Conservation (phyloP, 2,329 filamentous ascomycete species). For the Alternaria brassicicola region DNA sequence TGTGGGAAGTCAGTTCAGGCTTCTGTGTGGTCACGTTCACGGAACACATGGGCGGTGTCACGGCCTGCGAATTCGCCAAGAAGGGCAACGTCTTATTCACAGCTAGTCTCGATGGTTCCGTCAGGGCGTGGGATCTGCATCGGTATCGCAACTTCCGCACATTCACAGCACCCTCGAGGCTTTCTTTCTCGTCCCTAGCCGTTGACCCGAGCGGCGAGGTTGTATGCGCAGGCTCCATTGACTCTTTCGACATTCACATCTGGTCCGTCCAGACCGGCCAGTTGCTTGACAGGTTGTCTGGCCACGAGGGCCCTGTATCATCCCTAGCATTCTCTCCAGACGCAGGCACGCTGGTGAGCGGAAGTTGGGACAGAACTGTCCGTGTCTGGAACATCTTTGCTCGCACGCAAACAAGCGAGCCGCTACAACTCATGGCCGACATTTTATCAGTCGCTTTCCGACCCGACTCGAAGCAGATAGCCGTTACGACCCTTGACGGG, state of each 20-base stretch:
- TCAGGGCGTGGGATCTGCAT: slow-evolving; percentile 95
- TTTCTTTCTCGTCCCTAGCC: slow-evolving; percentile 92
- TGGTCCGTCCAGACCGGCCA: slow-evolving; percentile 99
- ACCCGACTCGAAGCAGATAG: slow-evolving; percentile 88
- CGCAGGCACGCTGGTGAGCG: slow-evolving; percentile 81
- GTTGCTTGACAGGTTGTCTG: slow-evolving; percentile 85
- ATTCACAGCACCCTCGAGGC: slow-evolving; percentile 88
- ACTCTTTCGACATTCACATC: slow-evolving; percentile 96
- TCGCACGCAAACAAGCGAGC: slow-evolving; percentile 92
- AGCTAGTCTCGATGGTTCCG: slow-evolving; percentile 89
- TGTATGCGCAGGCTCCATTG: slow-evolving; percentile 90
- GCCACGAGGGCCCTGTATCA: slow-evolving; percentile 93
- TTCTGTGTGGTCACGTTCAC: slow-evolving; percentile 99
- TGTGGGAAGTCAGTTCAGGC: slow-evolving; percentile 95
- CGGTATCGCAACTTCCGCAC: slow-evolving; percentile 97
- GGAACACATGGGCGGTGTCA: slow-evolving; percentile 93
- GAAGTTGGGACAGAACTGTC: slow-evolving; percentile 96
- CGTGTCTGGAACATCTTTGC: slow-evolving; percentile 96
- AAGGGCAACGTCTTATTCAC: slow-evolving; percentile 96
- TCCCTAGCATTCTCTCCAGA: slow-evolving; percentile 87
- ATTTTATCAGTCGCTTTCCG: slow-evolving; percentile 85
- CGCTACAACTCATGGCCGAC: slow-evolving; percentile 88
- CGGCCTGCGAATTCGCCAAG: slow-evolving; percentile 92
- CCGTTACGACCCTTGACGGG: slow-evolving; percentile 90
- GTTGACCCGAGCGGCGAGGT: slow-evolving; percentile 98